Conservation (phyloP, 2,329 filamentous ascomycete species). For the Alternaria sp. region DNA sequence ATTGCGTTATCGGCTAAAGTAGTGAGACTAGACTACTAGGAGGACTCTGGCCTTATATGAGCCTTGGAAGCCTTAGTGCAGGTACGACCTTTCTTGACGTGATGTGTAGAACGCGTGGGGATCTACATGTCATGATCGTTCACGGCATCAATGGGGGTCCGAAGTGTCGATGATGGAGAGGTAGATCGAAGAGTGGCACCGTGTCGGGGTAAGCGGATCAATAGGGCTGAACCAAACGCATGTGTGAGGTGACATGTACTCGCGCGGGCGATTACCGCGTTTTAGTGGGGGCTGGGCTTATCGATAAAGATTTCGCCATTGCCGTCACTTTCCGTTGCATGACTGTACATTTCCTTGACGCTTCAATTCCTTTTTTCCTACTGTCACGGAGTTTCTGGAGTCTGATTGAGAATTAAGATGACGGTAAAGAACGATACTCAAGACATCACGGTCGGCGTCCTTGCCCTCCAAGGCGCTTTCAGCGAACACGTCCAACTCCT, state of each 20-base stretch:
- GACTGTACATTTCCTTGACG: not conserved
- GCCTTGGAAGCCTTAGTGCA: not conserved
- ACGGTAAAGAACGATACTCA: slow-evolving; percentile 24
- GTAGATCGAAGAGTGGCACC: not conserved
- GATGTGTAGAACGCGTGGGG: not conserved
- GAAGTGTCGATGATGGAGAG: slow-evolving; percentile 10
- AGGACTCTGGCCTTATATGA: slow-evolving; percentile 1
- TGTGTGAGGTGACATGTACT: slow-evolving; percentile 1
- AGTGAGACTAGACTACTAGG: not conserved
- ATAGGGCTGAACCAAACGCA: not conserved
- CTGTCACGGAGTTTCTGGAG: slow-evolving; percentile 5
- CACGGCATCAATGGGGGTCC: slow-evolving; percentile 7
- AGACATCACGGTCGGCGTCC: slow-evolving; percentile 63
- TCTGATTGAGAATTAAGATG: slow-evolving; percentile 18
- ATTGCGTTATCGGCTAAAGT: not conserved
- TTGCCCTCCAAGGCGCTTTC: slow-evolving; percentile 91
- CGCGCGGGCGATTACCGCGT: not conserved
- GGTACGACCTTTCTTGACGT: not conserved
- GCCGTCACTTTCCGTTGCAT: slow-evolving; percentile 9
- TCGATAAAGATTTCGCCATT: slow-evolving; percentile 18
- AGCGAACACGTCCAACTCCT: slow-evolving; percentile 84
- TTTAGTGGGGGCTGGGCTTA: slow-evolving; percentile 14
- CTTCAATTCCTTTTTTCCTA: slow-evolving; percentile 3
- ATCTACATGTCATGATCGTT: slow-evolving; percentile 4
- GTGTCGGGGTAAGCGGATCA: slow-evolving; percentile 6